These are phyloP conservation scores for Thymus quinquecostatus DNA, from an alignment of 257 asterid species.

Conservation along the genomic window DNA sequence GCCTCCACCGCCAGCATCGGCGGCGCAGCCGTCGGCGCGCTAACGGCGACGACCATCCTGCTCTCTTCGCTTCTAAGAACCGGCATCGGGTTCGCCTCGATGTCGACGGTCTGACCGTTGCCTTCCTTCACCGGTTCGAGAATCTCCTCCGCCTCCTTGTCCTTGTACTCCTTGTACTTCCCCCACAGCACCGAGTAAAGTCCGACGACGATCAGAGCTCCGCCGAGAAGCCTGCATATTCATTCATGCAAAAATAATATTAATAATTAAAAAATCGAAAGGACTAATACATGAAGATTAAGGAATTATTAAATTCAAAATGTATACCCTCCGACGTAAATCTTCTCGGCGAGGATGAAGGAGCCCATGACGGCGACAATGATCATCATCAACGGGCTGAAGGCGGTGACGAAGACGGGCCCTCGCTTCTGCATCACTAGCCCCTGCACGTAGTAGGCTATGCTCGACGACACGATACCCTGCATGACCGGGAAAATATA, in stretches of 20 bases:
- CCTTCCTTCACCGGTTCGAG: constrained; percentile 52
- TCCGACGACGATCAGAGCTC: constrained; percentile 58
- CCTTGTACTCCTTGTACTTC: constrained; percentile 61
- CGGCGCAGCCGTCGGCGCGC: constrained; percentile 51
- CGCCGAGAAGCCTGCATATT: constrained; percentile 55
- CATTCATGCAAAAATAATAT: neutral
- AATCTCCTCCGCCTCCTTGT: constrained; percentile 45
- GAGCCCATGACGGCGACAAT: constrained; percentile 90
- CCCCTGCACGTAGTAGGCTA: constrained; percentile 92
- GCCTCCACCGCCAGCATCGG: constrained; percentile 68
- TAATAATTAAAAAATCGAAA: neutral
- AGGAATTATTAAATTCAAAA: neutral
- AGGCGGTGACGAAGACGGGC: constrained; percentile 86
- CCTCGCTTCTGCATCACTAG: constrained; percentile 81
- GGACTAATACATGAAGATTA: neutral
- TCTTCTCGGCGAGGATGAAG: constrained; percentile 79
- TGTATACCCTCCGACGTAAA: constrained; percentile 75
- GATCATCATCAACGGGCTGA: constrained; percentile 93
- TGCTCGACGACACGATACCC: constrained; percentile 90
- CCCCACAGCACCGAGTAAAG: constrained; percentile 74
- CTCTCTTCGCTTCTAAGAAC: constrained; percentile 34
- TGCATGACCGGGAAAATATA: constrained; percentile 30
- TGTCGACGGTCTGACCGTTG: constrained; percentile 39
- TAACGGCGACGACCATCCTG: constrained; percentile 42
- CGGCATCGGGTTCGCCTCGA: constrained; percentile 54